A percentile compares a stretch with the other conserved stretches of the same genome.
These are phyloP conservation scores for Ogataea haglerorum DNA, from an alignment of 805 yeast genomes.

Conservation along the genomic window DNA sequence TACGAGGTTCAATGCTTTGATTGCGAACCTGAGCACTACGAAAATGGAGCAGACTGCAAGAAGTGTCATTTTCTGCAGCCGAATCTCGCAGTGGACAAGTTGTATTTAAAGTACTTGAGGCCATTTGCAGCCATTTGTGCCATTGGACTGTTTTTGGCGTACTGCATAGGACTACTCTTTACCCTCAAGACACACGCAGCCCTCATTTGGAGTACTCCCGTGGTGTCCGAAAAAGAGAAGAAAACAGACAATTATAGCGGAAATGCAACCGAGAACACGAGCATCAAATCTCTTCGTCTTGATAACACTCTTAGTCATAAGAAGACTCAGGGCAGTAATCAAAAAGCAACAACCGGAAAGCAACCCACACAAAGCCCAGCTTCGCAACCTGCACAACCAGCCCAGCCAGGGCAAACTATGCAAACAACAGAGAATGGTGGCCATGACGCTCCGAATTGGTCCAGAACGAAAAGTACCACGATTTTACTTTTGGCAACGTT, in stretches of 20 bases:
- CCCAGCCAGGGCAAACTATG: too few species aligned
- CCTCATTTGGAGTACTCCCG: conserved; percentile 83
- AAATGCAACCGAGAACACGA: conserved; percentile 18
- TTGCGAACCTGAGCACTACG: conserved; percentile 35
- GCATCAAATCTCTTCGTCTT: conserved; percentile 26
- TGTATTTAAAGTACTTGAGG: conserved; percentile 64
- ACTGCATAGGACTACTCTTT: conserved; percentile 84
- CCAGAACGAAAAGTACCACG: conserved; percentile 75
- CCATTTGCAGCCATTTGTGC: conserved; percentile 87
- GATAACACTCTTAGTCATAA: conserved; percentile 14
- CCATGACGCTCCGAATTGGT: conserved; percentile 98
- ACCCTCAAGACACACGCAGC: conserved; percentile 96
- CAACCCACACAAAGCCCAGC: conserved; percentile 4
- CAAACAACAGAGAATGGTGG: conserved; percentile 46
- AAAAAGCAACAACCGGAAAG: not conserved
- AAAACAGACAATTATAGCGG: conserved; percentile 13
- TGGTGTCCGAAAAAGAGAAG: conserved; percentile 39
- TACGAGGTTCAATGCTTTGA: conserved; percentile 71
- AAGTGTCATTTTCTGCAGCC: conserved; percentile 79
- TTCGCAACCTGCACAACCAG: not conserved
- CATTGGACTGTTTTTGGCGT: conserved; percentile 72
- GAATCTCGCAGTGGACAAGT: conserved; percentile 61
- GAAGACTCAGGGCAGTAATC: conserved; percentile 3
- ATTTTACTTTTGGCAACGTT: conserved; percentile 82
- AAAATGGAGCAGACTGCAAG: conserved; percentile 45